A percentile compares a stretch with the other conserved stretches of the same genome.
phyloP scores from a whole-genome alignment of 2,329 filamentous ascomycete species.

The Sporothrix sp. region DNA sequence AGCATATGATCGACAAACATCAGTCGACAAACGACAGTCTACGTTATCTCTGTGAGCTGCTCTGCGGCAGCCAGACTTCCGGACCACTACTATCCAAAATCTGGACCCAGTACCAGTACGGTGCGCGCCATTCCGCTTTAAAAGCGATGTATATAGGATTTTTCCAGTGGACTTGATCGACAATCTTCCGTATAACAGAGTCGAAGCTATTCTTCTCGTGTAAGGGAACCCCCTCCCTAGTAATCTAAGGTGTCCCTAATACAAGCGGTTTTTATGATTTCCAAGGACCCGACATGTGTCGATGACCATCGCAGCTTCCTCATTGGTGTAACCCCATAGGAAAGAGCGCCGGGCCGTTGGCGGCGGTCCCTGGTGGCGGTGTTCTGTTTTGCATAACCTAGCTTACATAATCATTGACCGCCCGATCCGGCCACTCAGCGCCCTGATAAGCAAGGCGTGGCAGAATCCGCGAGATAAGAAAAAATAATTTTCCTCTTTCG shows the following conservation, averaged over 20 bases:
- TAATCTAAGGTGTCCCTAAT: too few species aligned
- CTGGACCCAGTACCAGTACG: background rate
- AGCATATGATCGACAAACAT: background rate
- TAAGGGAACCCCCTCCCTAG: background rate
- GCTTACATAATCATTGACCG: background rate
- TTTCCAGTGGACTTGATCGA: background rate
- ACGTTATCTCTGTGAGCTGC: background rate
- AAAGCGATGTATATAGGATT: background rate
- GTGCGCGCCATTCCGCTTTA: background rate
- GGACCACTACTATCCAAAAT: background rate
- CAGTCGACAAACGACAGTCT: background rate
- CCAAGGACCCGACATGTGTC: too few species aligned
- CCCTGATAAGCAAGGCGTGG: conserved; percentile 10
- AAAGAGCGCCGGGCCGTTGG: too few species aligned
- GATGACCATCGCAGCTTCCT: too few species aligned
- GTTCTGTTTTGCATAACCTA: background rate
- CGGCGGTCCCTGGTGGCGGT: too few species aligned
- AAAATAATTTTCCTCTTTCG: conserved; percentile 6
- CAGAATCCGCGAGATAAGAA: conserved; percentile 11
- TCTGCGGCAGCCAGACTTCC: background rate
- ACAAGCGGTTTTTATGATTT: too few species aligned
- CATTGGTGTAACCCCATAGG: too few species aligned
- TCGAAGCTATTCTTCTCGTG: background rate
- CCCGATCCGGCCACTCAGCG: conserved; percentile 2
- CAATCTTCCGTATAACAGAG: background rate